These are phyloP conservation scores for Dactylellina leptospora DNA, from an alignment of 2,329 filamentous ascomycete genomes.

Conservation along the genomic window DNA sequence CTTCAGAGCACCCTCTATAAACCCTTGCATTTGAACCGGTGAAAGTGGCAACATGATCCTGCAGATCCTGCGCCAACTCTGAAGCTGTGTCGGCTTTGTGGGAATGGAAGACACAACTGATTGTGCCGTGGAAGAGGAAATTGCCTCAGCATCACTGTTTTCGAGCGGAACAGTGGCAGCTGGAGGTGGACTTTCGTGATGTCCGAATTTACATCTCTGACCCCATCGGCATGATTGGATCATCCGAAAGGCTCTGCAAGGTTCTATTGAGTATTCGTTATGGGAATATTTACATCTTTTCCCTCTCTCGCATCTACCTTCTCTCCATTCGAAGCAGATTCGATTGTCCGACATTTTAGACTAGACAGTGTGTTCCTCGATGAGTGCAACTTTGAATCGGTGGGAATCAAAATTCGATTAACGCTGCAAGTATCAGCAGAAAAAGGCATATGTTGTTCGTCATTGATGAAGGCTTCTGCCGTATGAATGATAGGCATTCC, in stretches of 20 bases:
- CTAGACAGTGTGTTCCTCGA: no score
- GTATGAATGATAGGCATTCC: no score
- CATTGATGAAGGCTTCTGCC: no score
- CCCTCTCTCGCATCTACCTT: constrained; percentile 8
- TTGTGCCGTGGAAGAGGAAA: no score
- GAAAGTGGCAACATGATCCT: constrained; percentile 1
- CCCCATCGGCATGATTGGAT: constrained; percentile 8
- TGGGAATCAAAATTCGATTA: no score
- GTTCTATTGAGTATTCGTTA: constrained; percentile 15
- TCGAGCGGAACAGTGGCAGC: background rate
- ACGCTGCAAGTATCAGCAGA: no score
- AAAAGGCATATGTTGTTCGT: no score
- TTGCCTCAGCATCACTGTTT: no score
- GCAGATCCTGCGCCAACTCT: constrained; percentile 24
- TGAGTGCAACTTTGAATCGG: no score
- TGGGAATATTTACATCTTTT: constrained; percentile 30
- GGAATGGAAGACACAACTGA: background rate
- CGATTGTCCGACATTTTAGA: background rate
- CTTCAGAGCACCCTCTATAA: constrained; percentile 25
- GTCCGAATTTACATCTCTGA: constrained; percentile 14
- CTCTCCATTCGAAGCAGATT: constrained; percentile 39
- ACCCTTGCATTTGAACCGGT: constrained; percentile 32
- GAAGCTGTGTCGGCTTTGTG: background rate
- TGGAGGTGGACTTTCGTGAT: background rate
- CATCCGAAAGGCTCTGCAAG: constrained; percentile 11